Base-by-base conservation (phyloP, 2,329 filamentous ascomycete genomes). In the Xylaria sp. region DNA sequence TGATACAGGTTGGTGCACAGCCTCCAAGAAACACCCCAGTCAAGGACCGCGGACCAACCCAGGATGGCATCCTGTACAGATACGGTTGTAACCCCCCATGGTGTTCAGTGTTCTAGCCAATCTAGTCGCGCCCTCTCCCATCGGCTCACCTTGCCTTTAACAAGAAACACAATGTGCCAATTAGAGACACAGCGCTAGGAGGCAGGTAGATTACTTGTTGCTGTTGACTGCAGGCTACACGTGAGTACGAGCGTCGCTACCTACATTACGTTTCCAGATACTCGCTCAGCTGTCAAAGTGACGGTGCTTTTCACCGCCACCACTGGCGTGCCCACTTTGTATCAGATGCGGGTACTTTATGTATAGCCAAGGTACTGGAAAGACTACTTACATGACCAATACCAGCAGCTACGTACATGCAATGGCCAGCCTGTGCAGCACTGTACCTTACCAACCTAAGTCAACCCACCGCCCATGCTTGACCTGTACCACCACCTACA, bases 1-100 rank as follows among this genome's bases (percentile, higher is more conserved):
- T 32, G 58, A 32, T 56, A 57, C 30, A 50, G 45, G 61, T 30
- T 58, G 50, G 54, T 64, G 62, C 66, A 68, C 61, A 64, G 65
- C 65, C 65, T 65, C 65, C 48, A 60, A 50, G 32, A 51, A 19
- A 50, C 30, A 30, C 30, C 62, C 53, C 21, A 32, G 56, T 32
- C 36, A 30, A 36, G 60, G 48, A 60, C 36, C 27, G 21, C 56
- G 17, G 17, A n/a, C 39, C 21, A 48, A n/a, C 30, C 36, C 42
- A 30, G 24, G n/a, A 30, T 19, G 42, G 48, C 36, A 24, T 48
- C 47, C 47, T 24, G n/a, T 19, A 24, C 47, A 42, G 39, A 42
- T 42, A 42, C 39, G 39, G 39, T 42, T 42, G 39, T 42, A 42
- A 42, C 50, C 56, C n/a, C n/a, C n/a, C n/a, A n/a, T n/a, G n/a